A percentile compares a stretch with the other conserved stretches of the same genome.
These are phyloP conservation scores for Gelatoporia subvermispora DNA, from an alignment of 768 basidiomycete species.

Conservation along the genomic window DNA sequence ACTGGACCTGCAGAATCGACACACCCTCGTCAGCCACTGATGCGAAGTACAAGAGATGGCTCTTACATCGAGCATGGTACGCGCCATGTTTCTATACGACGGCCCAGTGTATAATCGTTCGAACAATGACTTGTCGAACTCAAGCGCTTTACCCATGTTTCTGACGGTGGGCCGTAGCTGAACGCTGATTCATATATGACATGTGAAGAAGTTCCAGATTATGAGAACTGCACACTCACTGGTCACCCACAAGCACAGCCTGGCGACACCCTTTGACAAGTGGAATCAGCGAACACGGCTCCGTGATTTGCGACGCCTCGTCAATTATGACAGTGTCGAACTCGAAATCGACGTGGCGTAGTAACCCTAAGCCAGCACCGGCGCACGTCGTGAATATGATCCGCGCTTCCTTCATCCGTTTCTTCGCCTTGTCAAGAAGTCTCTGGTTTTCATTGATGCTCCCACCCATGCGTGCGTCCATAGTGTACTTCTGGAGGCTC, in stretches of 20 bases:
- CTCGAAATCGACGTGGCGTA: slow-evolving; percentile 52
- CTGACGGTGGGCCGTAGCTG: slow-evolving; percentile 64
- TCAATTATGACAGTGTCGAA: slow-evolving; percentile 65
- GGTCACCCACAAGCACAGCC: slow-evolving; percentile 64
- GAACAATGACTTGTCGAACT: slow-evolving; percentile 57
- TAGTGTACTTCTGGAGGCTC: slow-evolving; percentile 50
- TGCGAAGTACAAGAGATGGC: neutral
- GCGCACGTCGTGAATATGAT: slow-evolving; percentile 67
- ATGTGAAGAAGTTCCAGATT: neutral
- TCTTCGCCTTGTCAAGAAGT: slow-evolving; percentile 53
- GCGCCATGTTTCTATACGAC: slow-evolving; percentile 32
- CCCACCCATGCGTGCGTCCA: slow-evolving; percentile 62
- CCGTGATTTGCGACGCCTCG: slow-evolving; percentile 68
- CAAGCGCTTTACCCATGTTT: slow-evolving; percentile 50
- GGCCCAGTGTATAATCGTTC: slow-evolving; percentile 51
- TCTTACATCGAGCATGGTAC: slow-evolving; percentile 58
- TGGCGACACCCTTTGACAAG: slow-evolving; percentile 57
- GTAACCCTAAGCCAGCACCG: slow-evolving; percentile 54
- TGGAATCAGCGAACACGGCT: slow-evolving; percentile 61
- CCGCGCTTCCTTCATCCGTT: slow-evolving; percentile 49
- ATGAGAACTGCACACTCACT: slow-evolving; percentile 39
- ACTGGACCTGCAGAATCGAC: slow-evolving; percentile 41
- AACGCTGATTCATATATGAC: slow-evolving; percentile 37
- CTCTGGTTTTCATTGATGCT: slow-evolving; percentile 56
- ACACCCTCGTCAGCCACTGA: neutral